Evolutionary conservation across 1,139 yeast genomes (phyloP).

Genomic region (Taphrina populina): DNA sequence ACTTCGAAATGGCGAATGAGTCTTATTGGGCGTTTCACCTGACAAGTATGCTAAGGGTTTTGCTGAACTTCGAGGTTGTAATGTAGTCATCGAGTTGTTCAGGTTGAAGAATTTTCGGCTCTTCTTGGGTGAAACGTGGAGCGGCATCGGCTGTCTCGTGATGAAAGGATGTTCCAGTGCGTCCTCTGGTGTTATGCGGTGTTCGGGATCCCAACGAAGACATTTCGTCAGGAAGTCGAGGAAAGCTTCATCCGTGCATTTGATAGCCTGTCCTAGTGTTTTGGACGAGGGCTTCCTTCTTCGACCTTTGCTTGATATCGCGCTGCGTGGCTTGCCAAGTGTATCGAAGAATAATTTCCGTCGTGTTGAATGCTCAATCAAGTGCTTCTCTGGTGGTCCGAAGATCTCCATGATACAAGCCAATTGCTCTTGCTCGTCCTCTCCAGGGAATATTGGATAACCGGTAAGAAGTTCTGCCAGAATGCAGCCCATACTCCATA

Average conservation of each 20-base stretch:
- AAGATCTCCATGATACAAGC: conserved; percentile 59
- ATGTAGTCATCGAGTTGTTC: neutral
- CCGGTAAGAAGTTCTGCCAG: conserved; percentile 67
- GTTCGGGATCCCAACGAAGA: conserved; percentile 59
- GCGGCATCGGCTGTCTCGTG: conserved; percentile 40
- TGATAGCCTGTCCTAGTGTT: conserved; percentile 42
- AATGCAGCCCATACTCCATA: conserved; percentile 78
- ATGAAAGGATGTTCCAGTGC: conserved; percentile 52
- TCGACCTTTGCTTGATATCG: conserved; percentile 45
- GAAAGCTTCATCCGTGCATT: conserved; percentile 45
- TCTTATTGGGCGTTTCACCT: no score
- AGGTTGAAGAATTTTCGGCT: neutral
- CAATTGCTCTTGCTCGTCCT: conserved; percentile 65
- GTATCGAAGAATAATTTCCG: conserved; percentile 49
- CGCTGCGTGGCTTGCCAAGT: conserved; percentile 48
- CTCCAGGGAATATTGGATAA: conserved; percentile 66
- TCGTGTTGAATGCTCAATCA: conserved; percentile 48
- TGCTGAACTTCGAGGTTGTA: no score
- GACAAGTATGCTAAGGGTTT: no score
- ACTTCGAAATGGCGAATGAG: neutral
- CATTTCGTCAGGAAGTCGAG: conserved; percentile 46
- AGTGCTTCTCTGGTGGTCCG: conserved; percentile 58
- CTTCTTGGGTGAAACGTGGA: neutral
- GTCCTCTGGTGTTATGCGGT: conserved; percentile 50
- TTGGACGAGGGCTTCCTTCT: conserved; percentile 44